phyloP scores from a whole-genome alignment of 805 yeast species.

The Metahyphopichia silvanorum region DNA sequence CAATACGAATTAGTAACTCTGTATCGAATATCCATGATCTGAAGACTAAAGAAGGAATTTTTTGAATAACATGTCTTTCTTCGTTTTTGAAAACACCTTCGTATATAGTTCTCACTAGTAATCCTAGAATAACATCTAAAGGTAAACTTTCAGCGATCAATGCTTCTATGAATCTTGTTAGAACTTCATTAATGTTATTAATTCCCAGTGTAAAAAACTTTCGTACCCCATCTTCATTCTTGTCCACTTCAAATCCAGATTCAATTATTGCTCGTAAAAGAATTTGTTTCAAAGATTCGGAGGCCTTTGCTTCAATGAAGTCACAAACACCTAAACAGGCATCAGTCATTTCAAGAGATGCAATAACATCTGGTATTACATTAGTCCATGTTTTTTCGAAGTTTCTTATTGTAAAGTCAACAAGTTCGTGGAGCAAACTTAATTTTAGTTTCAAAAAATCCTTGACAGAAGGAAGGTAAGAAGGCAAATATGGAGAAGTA shows the following conservation, averaged over 20 bases:
- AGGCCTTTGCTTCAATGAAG: slow-evolving; percentile 9
- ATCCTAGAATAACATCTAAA: slow-evolving; percentile 11
- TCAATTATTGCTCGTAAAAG: slow-evolving; percentile 3
- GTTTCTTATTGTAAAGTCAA: slow-evolving; percentile 44
- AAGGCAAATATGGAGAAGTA: slow-evolving; percentile 54
- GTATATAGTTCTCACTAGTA: slow-evolving; percentile 25
- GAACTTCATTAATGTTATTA: slow-evolving; percentile 20
- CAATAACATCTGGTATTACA: slow-evolving; percentile 33
- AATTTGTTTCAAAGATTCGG: slow-evolving; percentile 5
- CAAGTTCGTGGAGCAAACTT: slow-evolving; percentile 40
- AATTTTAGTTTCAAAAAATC: slow-evolving; percentile 52
- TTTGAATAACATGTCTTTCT: slow-evolving; percentile 27
- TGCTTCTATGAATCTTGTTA: slow-evolving; percentile 23
- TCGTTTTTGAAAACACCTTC: slow-evolving; percentile 39
- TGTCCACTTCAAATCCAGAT: slow-evolving; percentile 1
- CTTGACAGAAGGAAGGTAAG: slow-evolving; percentile 46
- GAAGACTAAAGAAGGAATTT: slow-evolving; percentile 18
- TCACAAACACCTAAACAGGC: slow-evolving; percentile 48
- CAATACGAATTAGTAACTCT: slow-evolving; percentile 34
- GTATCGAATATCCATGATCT: slow-evolving; percentile 51
- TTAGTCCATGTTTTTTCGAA: slow-evolving; percentile 36
- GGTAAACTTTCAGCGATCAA: slow-evolving; percentile 15
- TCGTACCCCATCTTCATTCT: slow-evolving; percentile 18
- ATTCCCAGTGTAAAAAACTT: slow-evolving; percentile 23
- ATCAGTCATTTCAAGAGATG: slow-evolving; percentile 31